These are phyloP conservation scores for Botrytis paeoniae DNA, from an alignment of 2,329 filamentous ascomycete genomes.

Conservation along the genomic window DNA sequence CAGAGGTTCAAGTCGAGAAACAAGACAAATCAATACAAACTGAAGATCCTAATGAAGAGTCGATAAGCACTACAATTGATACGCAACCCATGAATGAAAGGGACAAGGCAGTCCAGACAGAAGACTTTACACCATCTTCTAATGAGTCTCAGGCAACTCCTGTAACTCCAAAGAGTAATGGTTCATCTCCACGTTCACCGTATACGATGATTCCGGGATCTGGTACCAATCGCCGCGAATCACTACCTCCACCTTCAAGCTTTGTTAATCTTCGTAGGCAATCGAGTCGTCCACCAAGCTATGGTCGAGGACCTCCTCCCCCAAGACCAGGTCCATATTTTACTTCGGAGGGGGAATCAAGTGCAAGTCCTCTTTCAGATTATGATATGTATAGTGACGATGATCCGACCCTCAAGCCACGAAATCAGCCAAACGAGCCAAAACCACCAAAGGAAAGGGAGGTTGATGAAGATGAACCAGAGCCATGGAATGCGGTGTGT, in stretches of 20 bases:
- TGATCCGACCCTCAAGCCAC: constrained; percentile 53
- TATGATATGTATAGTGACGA: constrained; percentile 58
- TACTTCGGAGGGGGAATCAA: constrained; percentile 52
- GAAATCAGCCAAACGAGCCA: constrained; percentile 33
- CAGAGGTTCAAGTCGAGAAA: constrained; percentile 20
- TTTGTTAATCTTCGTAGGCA: background rate
- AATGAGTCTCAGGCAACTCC: constrained; percentile 28
- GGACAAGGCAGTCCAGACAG: constrained; percentile 32
- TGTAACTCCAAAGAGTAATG: constrained; percentile 30
- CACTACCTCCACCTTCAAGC: constrained; percentile 24
- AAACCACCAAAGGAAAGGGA: constrained; percentile 31
- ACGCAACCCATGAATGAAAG: constrained; percentile 22
- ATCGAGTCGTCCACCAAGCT: background rate
- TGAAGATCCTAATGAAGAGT: constrained; percentile 22
- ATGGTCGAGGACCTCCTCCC: constrained; percentile 13
- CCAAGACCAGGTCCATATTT: constrained; percentile 36
- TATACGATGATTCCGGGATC: background rate
- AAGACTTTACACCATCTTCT: constrained; percentile 21
- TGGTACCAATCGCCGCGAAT: constrained; percentile 6
- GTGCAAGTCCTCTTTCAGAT: constrained; percentile 57
- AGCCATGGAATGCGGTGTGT: constrained; percentile 45
- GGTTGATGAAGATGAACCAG: constrained; percentile 36
- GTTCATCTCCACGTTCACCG: constrained; percentile 17
- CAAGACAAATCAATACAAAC: constrained; percentile 33
- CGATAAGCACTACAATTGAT: background rate